A percentile compares a stretch with the other conserved stretches of the same genome.
These are phyloP conservation scores for Pittosporum tobira DNA, from an alignment of 129 eudicot species.

Conservation along the genomic window DNA sequence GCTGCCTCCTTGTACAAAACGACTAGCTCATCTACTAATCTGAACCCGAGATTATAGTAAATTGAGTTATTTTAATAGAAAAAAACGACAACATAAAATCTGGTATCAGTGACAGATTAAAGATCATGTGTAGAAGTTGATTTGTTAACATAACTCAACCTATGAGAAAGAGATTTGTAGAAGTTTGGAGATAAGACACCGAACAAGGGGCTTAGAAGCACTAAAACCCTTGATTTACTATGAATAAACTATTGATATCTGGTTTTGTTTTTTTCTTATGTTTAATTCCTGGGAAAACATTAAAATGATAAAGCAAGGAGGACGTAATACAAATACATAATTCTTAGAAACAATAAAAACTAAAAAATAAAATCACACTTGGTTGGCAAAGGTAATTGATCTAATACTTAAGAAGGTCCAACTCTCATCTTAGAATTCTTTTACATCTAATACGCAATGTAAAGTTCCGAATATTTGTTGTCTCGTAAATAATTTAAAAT, in stretches of 20 bases:
- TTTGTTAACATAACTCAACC: neutral
- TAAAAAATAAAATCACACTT: too few species aligned
- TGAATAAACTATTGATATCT: neutral
- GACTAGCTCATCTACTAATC: conserved; percentile 78
- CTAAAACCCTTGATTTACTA: neutral
- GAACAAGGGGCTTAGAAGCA: neutral
- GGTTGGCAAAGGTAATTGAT: too few species aligned
- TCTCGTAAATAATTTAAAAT: too few species aligned
- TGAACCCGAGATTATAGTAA: conserved; percentile 11
- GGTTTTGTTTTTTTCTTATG: neutral
- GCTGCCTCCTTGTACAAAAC: conserved; percentile 77
- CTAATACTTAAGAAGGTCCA: too few species aligned
- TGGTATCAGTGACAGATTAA: neutral
- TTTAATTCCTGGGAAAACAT: neutral
- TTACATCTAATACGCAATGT: too few species aligned
- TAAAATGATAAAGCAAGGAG: neutral
- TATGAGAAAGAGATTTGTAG: neutral
- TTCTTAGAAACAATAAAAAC: neutral
- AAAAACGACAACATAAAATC: neutral
- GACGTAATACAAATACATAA: too few species aligned
- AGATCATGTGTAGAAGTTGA: neutral
- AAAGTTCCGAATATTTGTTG: too few species aligned
- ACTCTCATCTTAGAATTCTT: too few species aligned
- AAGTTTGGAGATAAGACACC: neutral
- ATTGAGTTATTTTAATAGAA: neutral